A percentile compares a stretch with the other conserved stretches of the same genome.
Conservation (phyloP, 176 grass and related monocot species). For the Oryza meyeriana region DNA sequence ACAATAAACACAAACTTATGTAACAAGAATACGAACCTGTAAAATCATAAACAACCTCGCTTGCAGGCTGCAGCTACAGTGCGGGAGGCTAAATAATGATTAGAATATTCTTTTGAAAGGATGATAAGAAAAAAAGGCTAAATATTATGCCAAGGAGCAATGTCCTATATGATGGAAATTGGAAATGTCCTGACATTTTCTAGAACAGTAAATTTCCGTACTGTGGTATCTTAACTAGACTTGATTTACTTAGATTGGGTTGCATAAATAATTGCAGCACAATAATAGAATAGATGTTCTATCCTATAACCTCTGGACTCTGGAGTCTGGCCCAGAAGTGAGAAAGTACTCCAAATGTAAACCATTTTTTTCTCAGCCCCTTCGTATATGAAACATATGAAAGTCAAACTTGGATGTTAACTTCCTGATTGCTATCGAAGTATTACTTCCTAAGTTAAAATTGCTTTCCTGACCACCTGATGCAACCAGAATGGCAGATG, state of each 20-base stretch:
- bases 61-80: background rate
- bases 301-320: background rate
- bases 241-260: background rate
- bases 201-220: background rate
- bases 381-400: background rate
- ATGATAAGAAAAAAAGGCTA: background rate
- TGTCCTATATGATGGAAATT: background rate
- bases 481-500: background rate
- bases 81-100: background rate
- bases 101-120: too few relatives aligned
- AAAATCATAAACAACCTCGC: background rate
- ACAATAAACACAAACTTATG: constrained; percentile 8
- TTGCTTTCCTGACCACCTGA: background rate
- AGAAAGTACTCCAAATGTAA: background rate
- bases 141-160: background rate
- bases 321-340: background rate
- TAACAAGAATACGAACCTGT: background rate
- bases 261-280: background rate
- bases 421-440: background rate
- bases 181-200: background rate
- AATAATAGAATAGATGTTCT: background rate
- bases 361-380: background rate
- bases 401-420: background rate
- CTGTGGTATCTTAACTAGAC: background rate
- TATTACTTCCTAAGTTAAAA: background rate